Evolutionary conservation across 2,329 filamentous ascomycete genomes (phyloP), one percentile per base, ranked within the genome.

Genomic region (Aureobasidium uvarum): DNA sequence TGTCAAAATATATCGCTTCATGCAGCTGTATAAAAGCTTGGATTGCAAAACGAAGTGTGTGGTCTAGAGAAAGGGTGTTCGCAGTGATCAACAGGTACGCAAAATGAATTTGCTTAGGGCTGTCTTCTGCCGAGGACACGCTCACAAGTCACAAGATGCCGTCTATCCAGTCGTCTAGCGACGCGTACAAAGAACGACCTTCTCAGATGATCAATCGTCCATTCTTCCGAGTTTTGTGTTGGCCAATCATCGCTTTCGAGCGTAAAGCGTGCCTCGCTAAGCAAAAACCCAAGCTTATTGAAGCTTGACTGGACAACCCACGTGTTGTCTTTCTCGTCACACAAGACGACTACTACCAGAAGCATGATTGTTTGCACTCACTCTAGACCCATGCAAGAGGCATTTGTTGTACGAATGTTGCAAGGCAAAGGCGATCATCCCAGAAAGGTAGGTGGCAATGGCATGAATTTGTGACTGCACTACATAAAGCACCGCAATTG

Each of bases 201-300:
- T 46, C 39, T 33, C 23, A 11, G 20, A 43, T 28, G 25, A 28
- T 25, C 20, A 51, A 10, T 20, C 41, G 45, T 20, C 16, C 48
- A 41, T 18, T 20, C 13, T 51, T 39, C 45, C 45, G 45, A 51
- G 0, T 10, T 51, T 31, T 33, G 46, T 31, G 10, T n/a, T 31
- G 45, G 41, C 58, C 58, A 62, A 62, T 62, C 58, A 62, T 31
- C 20, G 1, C 41, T 2, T 41, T 11, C 33, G 5, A 39, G 33
- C 31, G 20, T 51, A 41, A 41, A 41, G 58, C 58, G 58, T 62
- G 58, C 16, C 33, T 62, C 58, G 58, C 58, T 62, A 51, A 51
- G 16, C 48, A 36, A 46, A 63, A 36, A 52, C 25, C 31, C 38
- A 52, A 28, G 60, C 60, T 63, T 63, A 10, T 43, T 33, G 60